Percentiles rank a stretch among this genome's conserved stretches.
phyloP scores from a whole-genome alignment of 805 yeast species.

The Clavispora carvajalis region DNA sequence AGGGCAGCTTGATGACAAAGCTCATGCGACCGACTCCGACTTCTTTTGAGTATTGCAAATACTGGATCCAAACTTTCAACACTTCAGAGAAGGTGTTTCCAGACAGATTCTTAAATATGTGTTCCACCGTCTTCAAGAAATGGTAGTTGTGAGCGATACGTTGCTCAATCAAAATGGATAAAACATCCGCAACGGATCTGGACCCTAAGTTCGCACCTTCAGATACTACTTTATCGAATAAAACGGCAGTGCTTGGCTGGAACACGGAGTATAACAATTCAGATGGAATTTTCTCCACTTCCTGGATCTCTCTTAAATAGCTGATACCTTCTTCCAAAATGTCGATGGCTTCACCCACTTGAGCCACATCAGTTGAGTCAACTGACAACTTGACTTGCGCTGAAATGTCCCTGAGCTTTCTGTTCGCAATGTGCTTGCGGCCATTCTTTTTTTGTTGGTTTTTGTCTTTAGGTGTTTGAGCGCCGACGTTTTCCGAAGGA shows the following conservation, averaged over 20 bases:
- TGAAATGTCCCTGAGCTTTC: conserved; percentile 30
- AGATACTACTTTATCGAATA: conserved; percentile 17
- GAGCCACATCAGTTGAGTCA: conserved; percentile 9
- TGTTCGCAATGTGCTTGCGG: conserved; percentile 11
- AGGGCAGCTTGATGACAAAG: conserved; percentile 4
- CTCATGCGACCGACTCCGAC: conserved; percentile 6
- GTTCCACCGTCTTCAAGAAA: conserved; percentile 19
- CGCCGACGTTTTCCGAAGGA: background rate
- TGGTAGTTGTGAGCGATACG: conserved; percentile 32
- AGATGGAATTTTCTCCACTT: conserved; percentile 25
- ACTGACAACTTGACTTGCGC: conserved; percentile 26
- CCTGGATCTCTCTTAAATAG: conserved; percentile 35
- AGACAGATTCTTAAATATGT: conserved; percentile 12
- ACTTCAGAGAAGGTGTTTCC: conserved; percentile 18
- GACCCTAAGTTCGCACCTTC: conserved; percentile 9
- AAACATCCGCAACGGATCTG: conserved; percentile 16
- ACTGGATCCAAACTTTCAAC: conserved; percentile 30
- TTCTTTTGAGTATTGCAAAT: conserved; percentile 20
- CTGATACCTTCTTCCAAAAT: conserved; percentile 38
- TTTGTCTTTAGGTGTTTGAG: background rate
- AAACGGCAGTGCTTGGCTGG: conserved; percentile 21
- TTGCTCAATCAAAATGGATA: conserved; percentile 25
- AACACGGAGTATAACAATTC: conserved; percentile 21
- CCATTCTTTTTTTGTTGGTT: background rate
- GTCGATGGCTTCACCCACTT: conserved; percentile 26